phyloP scores from a whole-genome alignment of 2,329 filamentous ascomycete genomes.

The Hypoxylon sp. region DNA sequence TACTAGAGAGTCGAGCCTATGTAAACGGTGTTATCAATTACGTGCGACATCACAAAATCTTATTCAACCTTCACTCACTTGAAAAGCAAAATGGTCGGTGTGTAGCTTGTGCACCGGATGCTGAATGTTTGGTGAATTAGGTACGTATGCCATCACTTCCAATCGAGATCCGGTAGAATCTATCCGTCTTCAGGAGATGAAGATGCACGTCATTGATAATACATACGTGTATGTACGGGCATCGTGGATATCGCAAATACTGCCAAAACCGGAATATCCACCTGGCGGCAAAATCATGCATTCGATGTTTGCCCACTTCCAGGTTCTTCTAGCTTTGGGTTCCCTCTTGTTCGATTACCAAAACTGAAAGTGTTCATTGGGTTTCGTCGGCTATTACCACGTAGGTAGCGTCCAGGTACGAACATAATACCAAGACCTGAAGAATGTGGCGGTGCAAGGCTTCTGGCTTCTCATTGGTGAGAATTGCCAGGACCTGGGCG shows the following conservation, averaged over 20 bases:
- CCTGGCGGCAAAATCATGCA: slow-evolving; percentile 16
- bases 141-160: not conserved
- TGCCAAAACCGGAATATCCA: not conserved
- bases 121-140: not conserved
- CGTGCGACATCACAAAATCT: slow-evolving; percentile 20
- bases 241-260: not conserved
- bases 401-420: slow-evolving; percentile 2
- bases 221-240: not conserved
- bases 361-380: slow-evolving; percentile 25
- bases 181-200: slow-evolving; percentile 4
- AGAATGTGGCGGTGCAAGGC: slow-evolving; percentile 40
- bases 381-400: slow-evolving; percentile 3
- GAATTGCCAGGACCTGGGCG: slow-evolving; percentile 5
- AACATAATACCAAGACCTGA: slow-evolving; percentile 11
- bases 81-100: not conserved
- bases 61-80: slow-evolving; percentile 6
- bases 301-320: slow-evolving; percentile 12
- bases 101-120: not conserved
- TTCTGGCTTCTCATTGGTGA: slow-evolving; percentile 31
- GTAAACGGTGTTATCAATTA: slow-evolving; percentile 23
- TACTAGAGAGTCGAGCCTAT: slow-evolving; percentile 18
- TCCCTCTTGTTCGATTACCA: slow-evolving; percentile 25
- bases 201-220: slow-evolving; percentile 33
- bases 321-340: slow-evolving; percentile 20
- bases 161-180: slow-evolving; percentile 6